Evolutionary conservation across 2,329 filamentous ascomycete genomes (phyloP), one percentile per base, ranked within the genome.

Genomic region (Orbilia blumenaviensis): DNA sequence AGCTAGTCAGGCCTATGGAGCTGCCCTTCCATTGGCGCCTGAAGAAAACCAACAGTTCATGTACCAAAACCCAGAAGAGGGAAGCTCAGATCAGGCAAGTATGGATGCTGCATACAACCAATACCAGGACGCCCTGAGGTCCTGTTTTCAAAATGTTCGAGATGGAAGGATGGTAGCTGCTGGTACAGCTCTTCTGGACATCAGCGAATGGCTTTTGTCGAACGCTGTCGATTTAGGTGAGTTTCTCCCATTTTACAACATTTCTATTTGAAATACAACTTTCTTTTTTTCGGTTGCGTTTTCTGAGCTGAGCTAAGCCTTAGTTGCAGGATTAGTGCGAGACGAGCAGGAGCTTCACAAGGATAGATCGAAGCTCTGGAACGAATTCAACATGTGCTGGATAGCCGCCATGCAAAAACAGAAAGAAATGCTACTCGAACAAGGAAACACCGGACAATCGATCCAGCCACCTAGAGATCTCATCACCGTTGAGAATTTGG

Each of bases 341-440:
- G 94, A 98, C 84, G 91, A 97, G 82, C 89, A 91, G 81, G 86
- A 86, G 63, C 87, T 92, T 67, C 89, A 95, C 81, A 84, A 87
- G 67, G 90, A 95, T 79, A 90, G 93, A 66, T 87, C 97, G 78
- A 90, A 90, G 81, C 85, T 98, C 5, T 99, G 95, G 95, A 90
- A 91, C 80, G 91, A 97, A 79, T 97, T 98, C 84, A 98, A 99
- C 83, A 88, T 92, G 72, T 93, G 92, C 73, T 98, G 94, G 94
- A 87, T 97, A 38, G 88, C 90, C 3, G 85, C 95, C 5, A 88
- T 94, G 60, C 92, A 95, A 81, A 91, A 89, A 79, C 94, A 98
- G 82, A 92, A 91, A 81, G 91, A 96, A 66, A 84, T 94, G 82
- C 86, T 87, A 1, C 84, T 88, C 71, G 84, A 87, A 50, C 83